Conservation (phyloP, 2,329 filamentous ascomycete genomes). For the Claviceps arundinis region DNA sequence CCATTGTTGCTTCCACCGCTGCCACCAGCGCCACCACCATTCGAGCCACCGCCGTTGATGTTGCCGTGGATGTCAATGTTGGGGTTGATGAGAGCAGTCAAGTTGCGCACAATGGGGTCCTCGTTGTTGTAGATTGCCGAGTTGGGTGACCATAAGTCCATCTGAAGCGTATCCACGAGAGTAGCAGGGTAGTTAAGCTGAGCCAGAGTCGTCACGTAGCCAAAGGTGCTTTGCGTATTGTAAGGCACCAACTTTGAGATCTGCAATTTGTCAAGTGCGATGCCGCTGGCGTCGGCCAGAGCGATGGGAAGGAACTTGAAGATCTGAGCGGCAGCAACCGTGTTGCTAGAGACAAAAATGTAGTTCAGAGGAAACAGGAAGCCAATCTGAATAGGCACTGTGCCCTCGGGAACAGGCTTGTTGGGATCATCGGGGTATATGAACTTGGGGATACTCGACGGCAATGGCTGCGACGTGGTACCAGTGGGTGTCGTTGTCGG, state of each 20-base stretch:
- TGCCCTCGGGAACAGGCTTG: conserved; percentile 43
- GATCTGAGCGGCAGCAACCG: conserved; percentile 68
- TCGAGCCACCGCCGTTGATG: conserved; percentile 25
- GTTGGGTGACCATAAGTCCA: conserved; percentile 57
- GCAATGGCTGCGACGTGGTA: conserved; percentile 39
- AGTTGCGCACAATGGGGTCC: conserved; percentile 49
- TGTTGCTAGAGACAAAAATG: conserved; percentile 59
- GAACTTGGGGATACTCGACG: conserved; percentile 56
- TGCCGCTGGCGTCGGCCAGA: conserved; percentile 48
- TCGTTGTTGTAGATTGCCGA: conserved; percentile 64
- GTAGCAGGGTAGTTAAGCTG: conserved; percentile 57
- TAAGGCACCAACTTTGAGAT: conserved; percentile 65
- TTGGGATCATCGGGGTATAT: conserved; percentile 56
- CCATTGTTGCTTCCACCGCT: conserved; percentile 15
- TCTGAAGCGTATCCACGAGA: conserved; percentile 52
- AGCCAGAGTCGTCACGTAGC: conserved; percentile 69
- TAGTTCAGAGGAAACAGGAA: conserved; percentile 77
- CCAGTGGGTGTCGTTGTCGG: conserved; percentile 23
- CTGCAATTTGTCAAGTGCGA: conserved; percentile 41
- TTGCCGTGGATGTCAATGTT: conserved; percentile 40
- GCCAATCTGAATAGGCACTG: conserved; percentile 66
- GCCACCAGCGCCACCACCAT: conserved; percentile 13
- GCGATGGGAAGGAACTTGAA: conserved; percentile 65
- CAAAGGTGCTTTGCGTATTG: conserved; percentile 53
- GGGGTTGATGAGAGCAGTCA: conserved; percentile 74